Evolutionary conservation across 2,329 filamentous ascomycete species (phyloP), one percentile per base, ranked within the genome.

Genomic region (Ascochyta clinopodiicola): DNA sequence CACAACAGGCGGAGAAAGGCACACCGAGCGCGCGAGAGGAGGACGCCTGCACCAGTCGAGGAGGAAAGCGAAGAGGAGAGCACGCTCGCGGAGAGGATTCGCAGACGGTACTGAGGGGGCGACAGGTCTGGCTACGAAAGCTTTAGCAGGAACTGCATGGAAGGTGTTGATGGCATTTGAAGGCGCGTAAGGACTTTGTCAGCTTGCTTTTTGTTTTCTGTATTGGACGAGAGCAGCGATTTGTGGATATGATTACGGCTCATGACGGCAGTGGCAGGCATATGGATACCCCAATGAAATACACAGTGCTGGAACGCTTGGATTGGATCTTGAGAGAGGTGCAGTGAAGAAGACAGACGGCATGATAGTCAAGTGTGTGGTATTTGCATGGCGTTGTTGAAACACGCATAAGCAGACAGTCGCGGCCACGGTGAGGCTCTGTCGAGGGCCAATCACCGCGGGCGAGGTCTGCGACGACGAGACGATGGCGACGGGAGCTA

Each of bases 1-100:
- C 90, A 87, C 70, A 88, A 87, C 48, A 76, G 88, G 64, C 82
- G 88, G 68, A 81, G 87, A 63, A 80, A 86, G 68, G 88, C 85
- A 37, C 90, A 88, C 80, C 80, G 87, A 68, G 83, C 86, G 65
- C 85, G 83, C 60, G 87, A 91, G 76, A 81, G 89, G 61, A 81
- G 87, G 56, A 91, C 88, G 19, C 89, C 89, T 1, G 89, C 88
- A 13, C 84, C 86, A 6, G 89, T 92, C 57, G 82, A 85, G 36
- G 86, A 88, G 67, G 81, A 79, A 60, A 64, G 61, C 34, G 74
- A 76, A 40, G 66, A 59, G 39, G 67, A 69, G 43, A 62, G 59
- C 35, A 46, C 54, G 37, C 50, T 72, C 27, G 68, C 62, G 17
- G 68, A 74, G 47, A 63, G 71, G 57, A 60, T 69, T 24, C 59